Percentiles rank a stretch among this genome's conserved stretches.
Evolutionary conservation across 805 yeast genomes (phyloP).

Genomic region (Metschnikowia proteae): DNA sequence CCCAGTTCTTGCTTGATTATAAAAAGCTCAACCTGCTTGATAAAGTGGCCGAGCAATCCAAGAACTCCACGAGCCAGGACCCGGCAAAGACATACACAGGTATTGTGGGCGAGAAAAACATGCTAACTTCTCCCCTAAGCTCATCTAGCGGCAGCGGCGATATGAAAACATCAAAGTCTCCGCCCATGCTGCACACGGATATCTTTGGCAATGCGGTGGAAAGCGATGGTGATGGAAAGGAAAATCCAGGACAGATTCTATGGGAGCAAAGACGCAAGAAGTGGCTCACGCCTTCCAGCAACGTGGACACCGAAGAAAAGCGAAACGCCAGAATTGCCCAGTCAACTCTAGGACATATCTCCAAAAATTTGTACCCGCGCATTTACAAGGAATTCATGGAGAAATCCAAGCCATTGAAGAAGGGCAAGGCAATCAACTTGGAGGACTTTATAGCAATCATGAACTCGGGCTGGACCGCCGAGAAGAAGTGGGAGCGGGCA

Average conservation of each 20-base stretch:
- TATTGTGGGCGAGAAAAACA: neutral
- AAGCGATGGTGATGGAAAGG: neutral
- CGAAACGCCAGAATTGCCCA: constrained; percentile 11
- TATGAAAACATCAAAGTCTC: neutral
- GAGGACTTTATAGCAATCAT: constrained; percentile 67
- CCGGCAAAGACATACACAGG: neutral
- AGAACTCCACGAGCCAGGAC: neutral
- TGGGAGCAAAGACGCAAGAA: constrained; percentile 68
- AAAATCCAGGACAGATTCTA: constrained; percentile 49
- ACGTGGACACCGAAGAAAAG: constrained; percentile 17
- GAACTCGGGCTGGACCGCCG: constrained; percentile 81
- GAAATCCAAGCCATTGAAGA: constrained; percentile 62
- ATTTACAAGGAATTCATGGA: constrained; percentile 70
- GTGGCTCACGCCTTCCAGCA: constrained; percentile 54
- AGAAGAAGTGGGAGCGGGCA: constrained; percentile 67
- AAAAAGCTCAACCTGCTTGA: constrained; percentile 31
- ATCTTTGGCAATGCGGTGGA: neutral
- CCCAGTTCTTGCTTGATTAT: constrained; percentile 30
- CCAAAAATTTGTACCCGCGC: constrained; percentile 50
- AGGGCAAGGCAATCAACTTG: constrained; percentile 60
- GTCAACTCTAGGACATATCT: constrained; percentile 32
- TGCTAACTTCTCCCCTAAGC: neutral
- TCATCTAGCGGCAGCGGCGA: neutral
- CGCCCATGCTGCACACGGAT: neutral
- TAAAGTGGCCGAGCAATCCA: constrained; percentile 15